Conservation (phyloP, 225 moss, liverwort and hornwort species). For the Ulota crispa region DNA sequence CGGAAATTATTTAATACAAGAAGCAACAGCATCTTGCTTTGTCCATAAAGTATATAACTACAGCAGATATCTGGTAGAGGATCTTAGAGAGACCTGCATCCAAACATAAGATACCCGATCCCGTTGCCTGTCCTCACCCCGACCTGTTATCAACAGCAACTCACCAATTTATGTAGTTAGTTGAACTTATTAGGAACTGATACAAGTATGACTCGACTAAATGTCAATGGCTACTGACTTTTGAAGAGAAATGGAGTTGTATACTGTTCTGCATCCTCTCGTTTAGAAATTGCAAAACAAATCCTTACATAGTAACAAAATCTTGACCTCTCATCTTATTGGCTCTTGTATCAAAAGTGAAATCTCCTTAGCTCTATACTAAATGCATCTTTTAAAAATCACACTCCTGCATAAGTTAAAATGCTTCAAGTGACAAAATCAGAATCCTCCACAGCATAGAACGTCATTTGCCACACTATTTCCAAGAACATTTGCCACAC, state of each 20-base stretch:
- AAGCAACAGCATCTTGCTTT: neutral
- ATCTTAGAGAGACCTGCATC: too few relatives aligned
- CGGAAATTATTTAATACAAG: neutral
- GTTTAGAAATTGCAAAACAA: neutral
- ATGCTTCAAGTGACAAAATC: neutral
- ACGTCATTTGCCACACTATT: neutral
- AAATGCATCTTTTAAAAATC: neutral
- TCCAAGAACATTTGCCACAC: constrained; percentile 19
- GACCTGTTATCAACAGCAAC: neutral
- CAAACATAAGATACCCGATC: too few relatives aligned
- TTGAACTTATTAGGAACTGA: neutral
- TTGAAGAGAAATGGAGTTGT: neutral
- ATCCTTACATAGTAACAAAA: too few relatives aligned
- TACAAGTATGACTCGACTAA: neutral
- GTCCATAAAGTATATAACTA: neutral
- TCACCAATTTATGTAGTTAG: neutral
- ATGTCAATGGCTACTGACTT: neutral
- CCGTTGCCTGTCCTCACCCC: neutral
- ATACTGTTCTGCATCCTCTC: neutral
- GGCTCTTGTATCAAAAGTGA: neutral
- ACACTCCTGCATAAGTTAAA: neutral
- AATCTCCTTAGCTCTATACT: neutral
- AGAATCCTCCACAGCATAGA: neutral
- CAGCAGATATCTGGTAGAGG: neutral
- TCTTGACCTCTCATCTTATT: neutral